Base-by-base conservation (phyloP, 306 rosid genomes). In the Trifolium dubium region DNA sequence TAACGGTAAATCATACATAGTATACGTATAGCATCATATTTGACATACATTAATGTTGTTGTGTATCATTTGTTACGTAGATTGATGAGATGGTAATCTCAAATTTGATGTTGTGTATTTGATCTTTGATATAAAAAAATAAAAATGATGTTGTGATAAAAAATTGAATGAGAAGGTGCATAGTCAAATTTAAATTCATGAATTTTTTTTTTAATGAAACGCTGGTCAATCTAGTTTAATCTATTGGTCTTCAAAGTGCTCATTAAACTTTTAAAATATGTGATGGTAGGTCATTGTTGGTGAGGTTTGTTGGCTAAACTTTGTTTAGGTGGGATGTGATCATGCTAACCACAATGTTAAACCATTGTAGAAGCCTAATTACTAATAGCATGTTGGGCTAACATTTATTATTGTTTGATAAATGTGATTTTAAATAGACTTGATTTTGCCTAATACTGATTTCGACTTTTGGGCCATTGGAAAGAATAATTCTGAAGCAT, bases 271-370 rank as follows among this genome's bases (percentile, higher is more conserved):
- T 40, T 49, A 63, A 64, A 14, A 18, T 61, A 67, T 58, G 17
- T 76, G 74, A 83, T 83, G 82, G 70, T 51, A 70, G 83, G 79
- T 79, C 30, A 23, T 51, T 66, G 37, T 77, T 71, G 69, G 79
- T 80, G 40, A 76, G 75, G 78, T 65, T 83, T 83, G 83, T 78
- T 83, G 83, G 71, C 76, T 72, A 76, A 83, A 79, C 78, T 60
- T 70, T 66, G 86, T 76, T 71, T 76, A 75, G 79, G 83, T 83
- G 56, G 35, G 79, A 67, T 67, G 66, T 65, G 39, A 68, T 77
- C 79, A 53, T 77, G 73, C 51, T 77, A 82, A 82, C 73, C 62
- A 77, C 77, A 73, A 72, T 19, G 53, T 64, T 72, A 65, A 72
- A 77, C 60, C 68, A 82, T 46, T 13, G 10, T 50, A 29, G 10